Conservation (phyloP, 208 protist genomes). For the Blechomonas ayalai region DNA sequence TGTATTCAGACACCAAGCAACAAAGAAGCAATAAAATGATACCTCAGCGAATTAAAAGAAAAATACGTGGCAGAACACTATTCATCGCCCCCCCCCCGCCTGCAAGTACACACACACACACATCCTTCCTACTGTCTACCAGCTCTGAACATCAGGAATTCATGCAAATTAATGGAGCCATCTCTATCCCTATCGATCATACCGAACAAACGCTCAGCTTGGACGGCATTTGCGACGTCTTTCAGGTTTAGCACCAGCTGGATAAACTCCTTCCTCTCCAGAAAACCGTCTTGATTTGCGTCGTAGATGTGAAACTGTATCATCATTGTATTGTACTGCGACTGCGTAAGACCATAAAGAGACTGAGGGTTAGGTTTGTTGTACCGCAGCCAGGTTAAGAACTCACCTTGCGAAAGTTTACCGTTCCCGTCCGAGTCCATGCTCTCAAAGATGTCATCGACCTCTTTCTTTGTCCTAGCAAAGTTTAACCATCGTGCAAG, state of each 20-base stretch:
- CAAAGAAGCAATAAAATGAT: conserved; percentile 3
- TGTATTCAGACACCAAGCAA: background rate
- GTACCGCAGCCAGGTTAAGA: conserved; percentile 61
- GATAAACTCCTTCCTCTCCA: conserved; percentile 55
- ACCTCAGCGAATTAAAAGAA: conserved; percentile 1
- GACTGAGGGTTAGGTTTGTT: conserved; percentile 68
- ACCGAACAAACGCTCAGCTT: conserved; percentile 36
- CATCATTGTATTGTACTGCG: conserved; percentile 83
- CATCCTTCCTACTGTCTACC: conserved; percentile 8
- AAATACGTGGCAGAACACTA: background rate
- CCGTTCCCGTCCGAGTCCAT: conserved; percentile 68
- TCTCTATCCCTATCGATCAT: conserved; percentile 42
- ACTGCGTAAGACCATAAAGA: conserved; percentile 68
- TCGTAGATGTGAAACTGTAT: conserved; percentile 83
- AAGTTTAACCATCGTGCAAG: conserved; percentile 84
- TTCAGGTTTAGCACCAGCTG: conserved; percentile 32
- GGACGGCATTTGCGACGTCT: conserved; percentile 27
- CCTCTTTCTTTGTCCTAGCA: conserved; percentile 39
- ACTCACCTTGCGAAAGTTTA: conserved; percentile 54
- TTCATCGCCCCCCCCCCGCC: background rate
- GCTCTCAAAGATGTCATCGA: conserved; percentile 67
- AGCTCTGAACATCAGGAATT: conserved; percentile 64
- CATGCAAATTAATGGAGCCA: conserved; percentile 56
- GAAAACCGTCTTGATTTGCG: conserved; percentile 50
- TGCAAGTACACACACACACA: background rate